Base-by-base conservation (phyloP, 176 grass and related monocot genomes). In the Luzula sylvatica region DNA sequence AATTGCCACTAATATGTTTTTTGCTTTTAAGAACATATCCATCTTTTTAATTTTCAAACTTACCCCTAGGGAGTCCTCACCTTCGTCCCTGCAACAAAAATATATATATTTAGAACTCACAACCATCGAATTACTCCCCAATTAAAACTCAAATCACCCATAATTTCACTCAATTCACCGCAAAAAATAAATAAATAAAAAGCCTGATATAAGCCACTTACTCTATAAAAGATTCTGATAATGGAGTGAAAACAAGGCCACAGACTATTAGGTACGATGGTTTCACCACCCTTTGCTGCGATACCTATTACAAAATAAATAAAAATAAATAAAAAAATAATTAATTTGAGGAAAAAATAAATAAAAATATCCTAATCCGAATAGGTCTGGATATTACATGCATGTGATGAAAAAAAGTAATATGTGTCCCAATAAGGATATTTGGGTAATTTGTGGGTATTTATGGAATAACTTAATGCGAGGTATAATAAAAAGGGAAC, bases 211-310 rank as follows among this genome's bases (percentile, higher is more conserved):
- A 28, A 7, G 22, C 35, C 67, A 79, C 92, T 86, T 70, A 96
- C 92, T 89, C 78, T 79, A 96, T 82, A 67, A 96, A 82, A 55
- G 85, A 73, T 64, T 89, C 85, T 42, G 92, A 86, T 66, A 96
- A 85, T 55, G 92, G 84, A 25, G 92, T 96, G 60, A 96, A 96
- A 53, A 96, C 92, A 71, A 96, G 92, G 42, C 92, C 92, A 0
- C 84, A 84, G 22, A 96, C 71, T 80, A 96, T 89, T 46, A 96
- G 68, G 71, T 86, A 96, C 7, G 92, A 89, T 79, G 92, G 92
- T 55, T 89, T 74, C 25, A 78, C 92, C 45, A 89, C 78, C 13
- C 78, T 83, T 67, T 86, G 78, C 72, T 74, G 88, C 0, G 85
- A 84, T 14, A 96, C 92, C 92, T 96, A 76, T 61, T 69, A 19